A percentile compares a stretch with the other conserved stretches of the same genome.
Conservation (phyloP, 768 basidiomycete species). For the Suillus hirtellus region DNA sequence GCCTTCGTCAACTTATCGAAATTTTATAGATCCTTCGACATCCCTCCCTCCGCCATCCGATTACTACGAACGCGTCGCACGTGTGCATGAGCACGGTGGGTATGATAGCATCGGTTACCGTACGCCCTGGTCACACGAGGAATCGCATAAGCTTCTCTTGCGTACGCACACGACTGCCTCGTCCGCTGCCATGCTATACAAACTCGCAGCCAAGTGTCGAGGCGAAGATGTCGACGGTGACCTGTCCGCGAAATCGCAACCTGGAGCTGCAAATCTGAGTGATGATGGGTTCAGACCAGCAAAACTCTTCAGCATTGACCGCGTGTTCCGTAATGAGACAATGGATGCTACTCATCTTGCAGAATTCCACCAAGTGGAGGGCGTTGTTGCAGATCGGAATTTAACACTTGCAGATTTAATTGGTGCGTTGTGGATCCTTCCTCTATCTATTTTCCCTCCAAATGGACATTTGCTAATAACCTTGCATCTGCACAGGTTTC, state of each 20-base stretch:
- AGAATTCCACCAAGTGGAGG: slow-evolving; percentile 99
- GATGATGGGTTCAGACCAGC: slow-evolving; percentile 86
- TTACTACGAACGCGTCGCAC: slow-evolving; percentile 84
- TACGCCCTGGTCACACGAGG: slow-evolving; percentile 92
- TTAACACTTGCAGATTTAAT: slow-evolving; percentile 95
- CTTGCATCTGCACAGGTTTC: slow-evolving; percentile 60
- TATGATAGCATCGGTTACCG: slow-evolving; percentile 96
- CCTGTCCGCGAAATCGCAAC: slow-evolving; percentile 16
- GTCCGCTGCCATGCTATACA: slow-evolving; percentile 91
- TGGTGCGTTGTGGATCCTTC: slow-evolving; percentile 47
- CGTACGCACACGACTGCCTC: slow-evolving; percentile 97
- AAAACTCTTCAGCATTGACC: slow-evolving; percentile 95
- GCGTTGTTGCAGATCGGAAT: slow-evolving; percentile 93
- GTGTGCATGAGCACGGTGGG: slow-evolving; percentile 83
- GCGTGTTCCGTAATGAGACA: slow-evolving; percentile 98
- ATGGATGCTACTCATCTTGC: slow-evolving; percentile 98
- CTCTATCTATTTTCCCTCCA: not conserved
- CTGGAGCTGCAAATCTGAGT: slow-evolving; percentile 19
- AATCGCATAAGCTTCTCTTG: slow-evolving; percentile 88
- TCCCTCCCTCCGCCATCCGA: slow-evolving; percentile 74
- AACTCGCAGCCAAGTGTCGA: slow-evolving; percentile 82
- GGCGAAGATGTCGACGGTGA: slow-evolving; percentile 46
- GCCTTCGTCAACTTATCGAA: not conserved
- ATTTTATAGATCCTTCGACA: slow-evolving; percentile 67
- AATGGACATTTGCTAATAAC: not conserved